Conservation (phyloP, 2,329 filamentous ascomycete genomes). For the Fusarium veterinarium region DNA sequence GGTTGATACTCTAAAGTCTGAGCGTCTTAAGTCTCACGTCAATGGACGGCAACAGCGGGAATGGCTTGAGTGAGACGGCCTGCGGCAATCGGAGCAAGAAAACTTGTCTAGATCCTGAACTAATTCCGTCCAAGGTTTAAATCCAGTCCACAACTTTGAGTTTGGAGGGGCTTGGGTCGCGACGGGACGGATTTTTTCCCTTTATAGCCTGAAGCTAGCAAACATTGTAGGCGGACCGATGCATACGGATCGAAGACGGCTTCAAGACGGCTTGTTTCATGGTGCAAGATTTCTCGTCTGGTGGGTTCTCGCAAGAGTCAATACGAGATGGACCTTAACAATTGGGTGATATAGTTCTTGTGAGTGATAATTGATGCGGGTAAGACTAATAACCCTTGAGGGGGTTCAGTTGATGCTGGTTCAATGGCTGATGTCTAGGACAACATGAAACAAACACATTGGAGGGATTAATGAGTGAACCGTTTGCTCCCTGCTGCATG, state of each 20-base stretch:
- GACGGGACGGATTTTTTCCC: conserved; percentile 8
- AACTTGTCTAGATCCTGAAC: conserved; percentile 6
- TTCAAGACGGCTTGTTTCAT: conserved; percentile 27
- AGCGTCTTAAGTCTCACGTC: conserved; percentile 6
- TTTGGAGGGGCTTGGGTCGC: conserved; percentile 10
- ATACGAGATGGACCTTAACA: conserved; percentile 1
- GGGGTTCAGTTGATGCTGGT: conserved; percentile 13
- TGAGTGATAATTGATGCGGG: conserved; percentile 2
- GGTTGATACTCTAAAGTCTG: not conserved
- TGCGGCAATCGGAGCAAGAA: not conserved
- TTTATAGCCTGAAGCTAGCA: conserved; percentile 36
- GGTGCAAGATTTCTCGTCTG: not conserved
- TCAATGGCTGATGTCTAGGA: conserved; percentile 18
- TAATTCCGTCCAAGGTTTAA: conserved; percentile 32
- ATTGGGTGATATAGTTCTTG: conserved; percentile 10
- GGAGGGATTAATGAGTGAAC: not conserved
- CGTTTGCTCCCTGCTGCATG: not conserved
- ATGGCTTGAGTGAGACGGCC: conserved; percentile 28
- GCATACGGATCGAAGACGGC: conserved; percentile 14
- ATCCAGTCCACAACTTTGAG: not conserved
- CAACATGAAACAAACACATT: conserved; percentile 13
- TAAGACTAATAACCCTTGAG: conserved; percentile 13
- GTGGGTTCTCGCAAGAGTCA: not conserved
- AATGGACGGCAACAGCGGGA: conserved; percentile 30
- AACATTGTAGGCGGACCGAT: conserved; percentile 23